A percentile compares a stretch with the other conserved stretches of the same genome.
These are phyloP conservation scores for Aaosphaeria pasadenensis DNA, from an alignment of 2,329 filamentous ascomycete genomes.

Conservation along the genomic window DNA sequence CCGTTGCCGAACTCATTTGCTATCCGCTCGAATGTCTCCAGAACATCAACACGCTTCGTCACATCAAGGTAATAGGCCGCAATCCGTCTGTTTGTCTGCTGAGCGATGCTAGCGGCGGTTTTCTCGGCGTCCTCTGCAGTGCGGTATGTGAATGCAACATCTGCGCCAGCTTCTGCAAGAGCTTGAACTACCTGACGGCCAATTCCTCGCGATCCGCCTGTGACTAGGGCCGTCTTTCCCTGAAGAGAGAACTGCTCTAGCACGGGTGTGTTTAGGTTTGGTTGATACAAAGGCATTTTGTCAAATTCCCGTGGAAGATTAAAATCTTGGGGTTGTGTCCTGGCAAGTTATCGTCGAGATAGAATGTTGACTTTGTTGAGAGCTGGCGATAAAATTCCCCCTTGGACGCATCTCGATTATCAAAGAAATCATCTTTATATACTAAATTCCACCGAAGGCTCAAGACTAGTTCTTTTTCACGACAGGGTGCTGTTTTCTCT, in stretches of 20 bases:
- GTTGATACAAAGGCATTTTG: neutral
- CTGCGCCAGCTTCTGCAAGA: conserved; percentile 36
- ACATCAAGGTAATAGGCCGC: conserved; percentile 16
- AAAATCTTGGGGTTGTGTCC: too few relatives aligned
- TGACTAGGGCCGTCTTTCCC: conserved; percentile 38
- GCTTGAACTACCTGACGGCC: conserved; percentile 36
- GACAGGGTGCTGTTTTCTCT: too few relatives aligned
- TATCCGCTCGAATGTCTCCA: conserved; percentile 15
- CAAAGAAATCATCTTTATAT: too few relatives aligned
- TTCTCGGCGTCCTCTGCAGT: conserved; percentile 11
- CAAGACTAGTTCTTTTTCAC: too few relatives aligned
- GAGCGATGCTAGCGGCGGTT: conserved; percentile 11
- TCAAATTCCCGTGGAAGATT: neutral
- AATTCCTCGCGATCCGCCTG: conserved; percentile 51
- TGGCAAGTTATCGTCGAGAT: too few relatives aligned
- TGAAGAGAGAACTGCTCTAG: conserved; percentile 12
- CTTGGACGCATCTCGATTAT: too few relatives aligned
- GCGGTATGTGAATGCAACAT: conserved; percentile 30
- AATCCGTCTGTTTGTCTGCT: conserved; percentile 8
- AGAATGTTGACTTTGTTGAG: too few relatives aligned
- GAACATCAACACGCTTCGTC: conserved; percentile 10
- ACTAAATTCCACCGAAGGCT: too few relatives aligned
- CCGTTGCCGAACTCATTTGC: conserved; percentile 30
- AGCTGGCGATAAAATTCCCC: too few relatives aligned
- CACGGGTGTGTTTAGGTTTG: neutral